These are phyloP conservation scores for Irineochytrium annulatum DNA, from an alignment of 192 early-diverging fungal genomes.

Conservation along the genomic window DNA sequence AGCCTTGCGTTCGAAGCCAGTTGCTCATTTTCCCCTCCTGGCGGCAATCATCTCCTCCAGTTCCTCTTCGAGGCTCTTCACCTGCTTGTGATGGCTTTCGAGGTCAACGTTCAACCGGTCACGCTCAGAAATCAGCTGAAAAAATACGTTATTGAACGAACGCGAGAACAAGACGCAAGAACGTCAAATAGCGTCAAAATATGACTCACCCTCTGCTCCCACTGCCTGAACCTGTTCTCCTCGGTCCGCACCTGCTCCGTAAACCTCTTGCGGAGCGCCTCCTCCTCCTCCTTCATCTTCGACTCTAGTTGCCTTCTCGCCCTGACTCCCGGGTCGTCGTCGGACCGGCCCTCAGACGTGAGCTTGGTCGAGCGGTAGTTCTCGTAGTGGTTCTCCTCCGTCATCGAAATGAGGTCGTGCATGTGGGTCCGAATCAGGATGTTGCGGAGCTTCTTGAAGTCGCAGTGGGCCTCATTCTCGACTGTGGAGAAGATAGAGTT, in stretches of 20 bases:
- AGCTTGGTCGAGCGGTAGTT: conserved; percentile 83
- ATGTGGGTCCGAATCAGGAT: conserved; percentile 72
- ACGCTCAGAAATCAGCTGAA: conserved; percentile 87
- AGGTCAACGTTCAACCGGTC: conserved; percentile 99
- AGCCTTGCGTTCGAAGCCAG: too few relatives aligned
- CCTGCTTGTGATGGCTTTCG: conserved; percentile 80
- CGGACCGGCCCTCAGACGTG: conserved; percentile 60
- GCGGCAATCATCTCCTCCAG: conserved; percentile 48
- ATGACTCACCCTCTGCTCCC: conserved; percentile 75
- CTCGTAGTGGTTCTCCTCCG: conserved; percentile 96
- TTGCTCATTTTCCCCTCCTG: conserved; percentile 30
- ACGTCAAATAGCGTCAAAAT: conserved; percentile 19
- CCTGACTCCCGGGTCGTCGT: conserved; percentile 77
- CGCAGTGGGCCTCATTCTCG: conserved; percentile 97
- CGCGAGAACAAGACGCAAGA: conserved; percentile 55
- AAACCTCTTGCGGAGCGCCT: conserved; percentile 88
- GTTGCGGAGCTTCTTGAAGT: conserved; percentile 95
- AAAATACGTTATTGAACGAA: conserved; percentile 36
- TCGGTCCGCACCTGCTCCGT: conserved; percentile 97
- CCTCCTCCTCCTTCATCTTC: conserved; percentile 99
- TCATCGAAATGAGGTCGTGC: conserved; percentile 57
- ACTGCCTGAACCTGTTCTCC: conserved; percentile 96
- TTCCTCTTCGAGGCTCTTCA: conserved; percentile 91
- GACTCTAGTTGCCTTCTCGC: conserved; percentile 63
- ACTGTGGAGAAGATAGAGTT: conserved; percentile 41